Conservation (phyloP, 768 basidiomycete species). For the Imleria badia region DNA sequence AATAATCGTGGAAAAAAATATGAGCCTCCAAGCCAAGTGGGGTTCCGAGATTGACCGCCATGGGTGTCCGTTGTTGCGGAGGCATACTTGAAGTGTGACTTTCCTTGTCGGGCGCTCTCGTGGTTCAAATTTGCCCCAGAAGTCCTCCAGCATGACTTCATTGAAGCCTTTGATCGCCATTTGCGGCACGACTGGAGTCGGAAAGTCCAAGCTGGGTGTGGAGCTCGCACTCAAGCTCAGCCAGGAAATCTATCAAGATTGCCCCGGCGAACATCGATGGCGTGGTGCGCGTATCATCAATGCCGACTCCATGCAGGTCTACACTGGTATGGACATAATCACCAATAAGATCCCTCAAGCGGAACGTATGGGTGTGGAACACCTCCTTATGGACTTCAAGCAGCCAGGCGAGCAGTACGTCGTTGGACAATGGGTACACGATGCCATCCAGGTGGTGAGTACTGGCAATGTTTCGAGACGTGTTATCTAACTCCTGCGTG, state of each 20-base stretch:
- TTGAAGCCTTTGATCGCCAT: conserved; percentile 74
- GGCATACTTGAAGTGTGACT: too few species aligned
- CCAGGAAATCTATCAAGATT: conserved; percentile 23
- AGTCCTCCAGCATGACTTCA: conserved; percentile 25
- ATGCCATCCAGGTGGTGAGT: conserved; percentile 75
- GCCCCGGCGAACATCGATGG: conserved; percentile 39
- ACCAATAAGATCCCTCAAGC: conserved; percentile 86
- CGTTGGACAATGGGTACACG: conserved; percentile 84
- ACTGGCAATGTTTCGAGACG: neutral
- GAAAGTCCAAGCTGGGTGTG: conserved; percentile 90
- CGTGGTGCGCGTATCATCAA: conserved; percentile 80
- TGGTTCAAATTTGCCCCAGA: neutral
- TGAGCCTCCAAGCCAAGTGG: too few species aligned
- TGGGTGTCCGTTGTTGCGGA: too few species aligned
- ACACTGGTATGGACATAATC: conserved; percentile 85
- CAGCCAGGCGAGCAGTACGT: conserved; percentile 84
- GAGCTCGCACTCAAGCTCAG: conserved; percentile 72
- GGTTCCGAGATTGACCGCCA: too few species aligned
- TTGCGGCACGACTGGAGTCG: conserved; percentile 93
- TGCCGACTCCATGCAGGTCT: conserved; percentile 98
- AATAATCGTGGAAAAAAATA: conserved; percentile 1
- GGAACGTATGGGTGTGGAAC: conserved; percentile 80
- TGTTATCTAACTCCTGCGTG: neutral
- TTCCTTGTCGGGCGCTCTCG: neutral
- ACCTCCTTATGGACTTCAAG: conserved; percentile 88